Percentiles rank a stretch among this genome's conserved stretches.
Conservation (phyloP, 2,329 filamentous ascomycete species). For the Nemania diffusa region DNA sequence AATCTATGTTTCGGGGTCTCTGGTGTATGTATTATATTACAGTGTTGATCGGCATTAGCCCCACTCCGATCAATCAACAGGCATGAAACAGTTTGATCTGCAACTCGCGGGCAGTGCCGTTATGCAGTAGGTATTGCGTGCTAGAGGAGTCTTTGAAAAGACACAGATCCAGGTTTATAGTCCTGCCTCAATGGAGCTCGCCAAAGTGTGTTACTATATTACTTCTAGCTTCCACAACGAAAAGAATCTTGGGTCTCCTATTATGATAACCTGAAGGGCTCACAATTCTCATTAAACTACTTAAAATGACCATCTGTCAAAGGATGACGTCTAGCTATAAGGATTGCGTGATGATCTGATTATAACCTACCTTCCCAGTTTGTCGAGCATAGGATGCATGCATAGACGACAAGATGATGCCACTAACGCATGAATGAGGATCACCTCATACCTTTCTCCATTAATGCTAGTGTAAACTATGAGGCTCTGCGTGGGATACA, state of each 20-base stretch:
- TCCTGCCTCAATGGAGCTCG: too few relatives aligned
- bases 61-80: too few relatives aligned
- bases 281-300: neutral
- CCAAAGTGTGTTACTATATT: too few relatives aligned
- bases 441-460: conserved; percentile 9
- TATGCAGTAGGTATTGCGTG: neutral
- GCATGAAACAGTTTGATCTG: conserved; percentile 5
- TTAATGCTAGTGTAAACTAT: conserved; percentile 20
- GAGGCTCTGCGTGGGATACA: conserved; percentile 26
- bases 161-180: too few relatives aligned
- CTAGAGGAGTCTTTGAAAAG: too few relatives aligned
- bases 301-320: neutral
- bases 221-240: too few relatives aligned
- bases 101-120: too few relatives aligned
- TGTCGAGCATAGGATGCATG: neutral
- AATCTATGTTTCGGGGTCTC: conserved; percentile 10
- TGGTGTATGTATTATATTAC: conserved; percentile 14
- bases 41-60: conserved; percentile 19
- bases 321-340: neutral
- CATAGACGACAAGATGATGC: conserved; percentile 3
- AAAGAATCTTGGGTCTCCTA: too few relatives aligned
- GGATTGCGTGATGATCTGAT: neutral
- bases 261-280: neutral
- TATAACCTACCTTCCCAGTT: neutral
- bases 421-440: conserved; percentile 19